A percentile compares a stretch with the other conserved stretches of the same genome.
Conservation (phyloP, 176 grass and related monocot genomes). For the Otatea glauca region DNA sequence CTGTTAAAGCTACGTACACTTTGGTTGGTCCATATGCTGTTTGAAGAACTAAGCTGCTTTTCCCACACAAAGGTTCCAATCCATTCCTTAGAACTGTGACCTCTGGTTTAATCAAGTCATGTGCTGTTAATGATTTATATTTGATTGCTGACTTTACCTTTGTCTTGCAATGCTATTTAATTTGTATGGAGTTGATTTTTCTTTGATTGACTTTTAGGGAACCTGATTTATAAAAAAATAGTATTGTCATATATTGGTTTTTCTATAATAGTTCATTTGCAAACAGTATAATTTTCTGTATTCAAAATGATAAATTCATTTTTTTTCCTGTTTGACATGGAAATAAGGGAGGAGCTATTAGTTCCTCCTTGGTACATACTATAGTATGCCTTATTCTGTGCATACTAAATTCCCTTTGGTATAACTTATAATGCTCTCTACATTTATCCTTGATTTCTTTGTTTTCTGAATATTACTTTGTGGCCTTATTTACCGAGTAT, state of each 20-base stretch:
- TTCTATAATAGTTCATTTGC: conserved; percentile 5
- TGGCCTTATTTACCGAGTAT: no score
- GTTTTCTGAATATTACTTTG: no score
- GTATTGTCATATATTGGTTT: not conserved
- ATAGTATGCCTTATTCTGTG: not conserved
- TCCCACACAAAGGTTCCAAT: not conserved
- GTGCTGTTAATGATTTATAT: conserved; percentile 3
- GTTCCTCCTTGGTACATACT: not conserved
- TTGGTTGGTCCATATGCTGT: conserved; percentile 29
- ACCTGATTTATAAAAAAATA: not conserved
- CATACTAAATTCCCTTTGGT: not conserved
- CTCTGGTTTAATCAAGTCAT: conserved; percentile 12
- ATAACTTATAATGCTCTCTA: not conserved
- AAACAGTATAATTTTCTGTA: not conserved
- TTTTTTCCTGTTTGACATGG: conserved; percentile 6
- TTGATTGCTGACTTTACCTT: conserved; percentile 19
- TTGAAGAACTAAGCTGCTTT: conserved; percentile 20
- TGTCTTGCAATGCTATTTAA: conserved; percentile 7
- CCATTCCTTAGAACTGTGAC: not conserved
- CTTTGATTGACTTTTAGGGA: not conserved
- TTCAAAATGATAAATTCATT: not conserved
- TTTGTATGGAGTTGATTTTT: conserved; percentile 4
- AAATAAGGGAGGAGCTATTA: not conserved
- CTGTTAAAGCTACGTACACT: conserved; percentile 13
- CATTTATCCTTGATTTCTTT: not conserved